Conservation (phyloP, 2,329 filamentous ascomycete species). For the Monilinia vaccinii-corymbosi region DNA sequence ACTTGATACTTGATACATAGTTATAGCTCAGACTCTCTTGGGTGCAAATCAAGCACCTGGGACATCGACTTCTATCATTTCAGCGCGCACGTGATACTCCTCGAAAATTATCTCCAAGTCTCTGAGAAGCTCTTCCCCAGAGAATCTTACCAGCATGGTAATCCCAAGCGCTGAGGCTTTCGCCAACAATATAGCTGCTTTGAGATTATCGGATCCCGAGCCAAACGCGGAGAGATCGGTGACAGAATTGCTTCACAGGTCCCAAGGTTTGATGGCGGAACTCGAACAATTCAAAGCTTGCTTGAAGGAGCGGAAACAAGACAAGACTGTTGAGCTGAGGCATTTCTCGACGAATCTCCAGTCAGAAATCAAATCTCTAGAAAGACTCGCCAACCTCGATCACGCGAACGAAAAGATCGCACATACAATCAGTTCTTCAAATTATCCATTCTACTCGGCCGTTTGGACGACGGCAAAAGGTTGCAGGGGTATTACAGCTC, state of each 20-base stretch:
- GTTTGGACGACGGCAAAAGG: conserved; percentile 55
- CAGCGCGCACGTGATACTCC: background rate
- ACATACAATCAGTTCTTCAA: conserved; percentile 56
- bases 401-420: conserved; percentile 29
- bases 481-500: conserved; percentile 45
- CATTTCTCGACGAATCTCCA: conserved; percentile 39
- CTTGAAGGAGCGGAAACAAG: conserved; percentile 34
- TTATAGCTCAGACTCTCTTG: too few relatives aligned
- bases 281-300: conserved; percentile 36
- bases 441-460: conserved; percentile 54
- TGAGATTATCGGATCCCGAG: background rate
- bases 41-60: too few relatives aligned
- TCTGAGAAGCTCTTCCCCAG: background rate
- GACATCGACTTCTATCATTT: background rate
- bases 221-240: conserved; percentile 5
- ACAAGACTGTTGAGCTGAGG: conserved; percentile 40
- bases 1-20: too few relatives aligned
- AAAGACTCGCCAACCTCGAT: conserved; percentile 30
- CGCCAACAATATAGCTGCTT: background rate
- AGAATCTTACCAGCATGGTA: background rate
- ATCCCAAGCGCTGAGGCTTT: background rate
- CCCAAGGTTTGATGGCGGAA: conserved; percentile 33
- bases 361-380: conserved; percentile 39
- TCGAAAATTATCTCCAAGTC: background rate
- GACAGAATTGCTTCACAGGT: conserved; percentile 19